Percentiles rank a stretch among this genome's conserved stretches.
phyloP scores from a whole-genome alignment of 1,284 basidiomycete species.

The Ganoderma sinense region DNA sequence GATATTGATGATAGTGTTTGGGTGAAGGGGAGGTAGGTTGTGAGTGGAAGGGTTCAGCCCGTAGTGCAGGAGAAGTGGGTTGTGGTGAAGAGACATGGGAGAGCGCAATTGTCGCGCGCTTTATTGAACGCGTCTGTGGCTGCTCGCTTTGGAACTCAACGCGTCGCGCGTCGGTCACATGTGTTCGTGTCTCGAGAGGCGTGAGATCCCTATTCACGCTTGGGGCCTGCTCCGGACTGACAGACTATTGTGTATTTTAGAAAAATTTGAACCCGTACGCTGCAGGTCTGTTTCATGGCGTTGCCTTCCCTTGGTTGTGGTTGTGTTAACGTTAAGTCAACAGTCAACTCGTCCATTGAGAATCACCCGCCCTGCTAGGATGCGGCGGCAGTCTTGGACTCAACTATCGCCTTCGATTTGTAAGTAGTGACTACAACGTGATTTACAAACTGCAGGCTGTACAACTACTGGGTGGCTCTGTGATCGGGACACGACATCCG shows the following conservation, averaged over 20 bases:
- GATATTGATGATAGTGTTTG: neutral
- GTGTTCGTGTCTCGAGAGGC: neutral
- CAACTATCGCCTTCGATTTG: no score
- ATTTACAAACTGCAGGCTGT: no score
- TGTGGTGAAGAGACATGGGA: neutral
- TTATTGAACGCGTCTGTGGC: neutral
- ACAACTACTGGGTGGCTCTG: no score
- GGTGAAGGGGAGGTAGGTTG: neutral
- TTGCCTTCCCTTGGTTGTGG: no score
- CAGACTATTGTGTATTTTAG: neutral
- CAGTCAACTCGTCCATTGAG: no score
- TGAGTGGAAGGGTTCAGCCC: neutral
- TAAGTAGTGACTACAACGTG: no score
- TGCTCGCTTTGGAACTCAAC: neutral
- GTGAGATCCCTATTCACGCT: neutral
- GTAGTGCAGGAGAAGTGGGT: neutral
- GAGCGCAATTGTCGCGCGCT: neutral
- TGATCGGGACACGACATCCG: no score
- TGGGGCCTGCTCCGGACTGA: neutral
- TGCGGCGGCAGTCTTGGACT: no score
- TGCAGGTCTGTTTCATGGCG: neutral
- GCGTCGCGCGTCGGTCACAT: neutral
- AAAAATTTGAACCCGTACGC: neutral
- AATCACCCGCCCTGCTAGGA: neutral
- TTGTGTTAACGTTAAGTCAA: no score